Base-by-base conservation (phyloP, 1,284 basidiomycete species). In the Tetrapyrgos nigripes region DNA sequence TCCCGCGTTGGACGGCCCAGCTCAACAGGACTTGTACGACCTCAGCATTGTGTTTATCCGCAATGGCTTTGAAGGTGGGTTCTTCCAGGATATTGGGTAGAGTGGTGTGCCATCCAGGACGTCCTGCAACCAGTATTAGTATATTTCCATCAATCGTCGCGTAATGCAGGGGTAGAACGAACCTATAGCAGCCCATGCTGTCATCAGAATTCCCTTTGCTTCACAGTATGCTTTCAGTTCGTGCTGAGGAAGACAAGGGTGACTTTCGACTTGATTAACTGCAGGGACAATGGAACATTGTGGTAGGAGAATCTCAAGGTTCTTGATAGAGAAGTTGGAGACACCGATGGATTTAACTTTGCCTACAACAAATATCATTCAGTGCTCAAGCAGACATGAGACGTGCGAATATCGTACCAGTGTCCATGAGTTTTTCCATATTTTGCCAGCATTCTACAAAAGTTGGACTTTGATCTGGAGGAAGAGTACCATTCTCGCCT, bases 141-240 rank as follows among this genome's bases (percentile, higher is more conserved):
- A 24, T n/a, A n/a, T n/a, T n/a, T n/a, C n/a, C n/a, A n/a, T n/a
- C n/a, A n/a, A n/a, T n/a, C n/a, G n/a, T n/a, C n/a, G n/a, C n/a
- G n/a, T n/a, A n/a, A n/a, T n/a, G n/a, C n/a, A n/a, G n/a, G n/a
- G n/a, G n/a, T n/a, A n/a, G n/a, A n/a, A n/a, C n/a, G n/a, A n/a
- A 66, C 88, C 89, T 6, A 91, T 73, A 0, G 90, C 89, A 2
- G 83, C 85, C 73, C 91, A 91, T 0, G 87, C 88, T 26, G 89
- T 84, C 44, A 90, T 66, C 1, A 85, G 59, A 60, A 92, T 90
- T n/a, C 82, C 81, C 60, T 85, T 80, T 44, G 72, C 64, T 27
- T 82, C 73, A 69, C 88, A 89, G 70, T 80, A 88, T 40, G 74
- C 65, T 56, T 84, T 76, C 14, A 91, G 76, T 19, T 85, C 79